Evolutionary conservation across 331 rosid genomes (phyloP).

Genomic region (Rhamnella rubrinervis): DNA sequence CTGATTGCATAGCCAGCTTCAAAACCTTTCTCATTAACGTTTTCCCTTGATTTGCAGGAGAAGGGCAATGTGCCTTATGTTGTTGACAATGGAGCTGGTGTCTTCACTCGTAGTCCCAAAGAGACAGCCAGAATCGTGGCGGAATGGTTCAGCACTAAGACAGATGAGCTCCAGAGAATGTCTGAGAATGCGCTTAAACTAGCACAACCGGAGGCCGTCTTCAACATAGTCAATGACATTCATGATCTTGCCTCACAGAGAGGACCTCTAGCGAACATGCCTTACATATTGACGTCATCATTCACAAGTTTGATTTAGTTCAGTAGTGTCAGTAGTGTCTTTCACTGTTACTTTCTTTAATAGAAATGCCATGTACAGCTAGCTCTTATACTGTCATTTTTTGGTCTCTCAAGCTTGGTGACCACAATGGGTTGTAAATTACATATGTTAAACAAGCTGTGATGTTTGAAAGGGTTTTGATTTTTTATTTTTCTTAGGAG

Average conservation of each 20-base stretch:
- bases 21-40: not conserved
- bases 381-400: constrained; percentile 49
- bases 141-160: constrained; percentile 82
- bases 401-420: constrained; percentile 36
- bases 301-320: constrained; percentile 59
- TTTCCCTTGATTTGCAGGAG: constrained; percentile 44
- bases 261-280: constrained; percentile 62
- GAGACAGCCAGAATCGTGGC: constrained; percentile 80
- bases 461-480: constrained; percentile 25
- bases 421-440: constrained; percentile 32
- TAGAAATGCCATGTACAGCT: constrained; percentile 63
- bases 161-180: constrained; percentile 60
- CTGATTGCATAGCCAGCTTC: not conserved
- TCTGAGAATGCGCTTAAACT: constrained; percentile 77
- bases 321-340: constrained; percentile 2
- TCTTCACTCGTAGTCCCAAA: constrained; percentile 84
- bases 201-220: constrained; percentile 95
- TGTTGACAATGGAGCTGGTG: constrained; percentile 96
- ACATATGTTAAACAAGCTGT: constrained; percentile 29
- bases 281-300: constrained; percentile 80
- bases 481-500: constrained; percentile 10
- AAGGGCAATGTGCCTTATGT: constrained; percentile 97
- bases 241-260: constrained; percentile 79
- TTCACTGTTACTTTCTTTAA: constrained; percentile 5
- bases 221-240: constrained; percentile 84